Conservation (phyloP, 371 early-diverging fungal genomes). For the Fennellomyces sp. region DNA sequence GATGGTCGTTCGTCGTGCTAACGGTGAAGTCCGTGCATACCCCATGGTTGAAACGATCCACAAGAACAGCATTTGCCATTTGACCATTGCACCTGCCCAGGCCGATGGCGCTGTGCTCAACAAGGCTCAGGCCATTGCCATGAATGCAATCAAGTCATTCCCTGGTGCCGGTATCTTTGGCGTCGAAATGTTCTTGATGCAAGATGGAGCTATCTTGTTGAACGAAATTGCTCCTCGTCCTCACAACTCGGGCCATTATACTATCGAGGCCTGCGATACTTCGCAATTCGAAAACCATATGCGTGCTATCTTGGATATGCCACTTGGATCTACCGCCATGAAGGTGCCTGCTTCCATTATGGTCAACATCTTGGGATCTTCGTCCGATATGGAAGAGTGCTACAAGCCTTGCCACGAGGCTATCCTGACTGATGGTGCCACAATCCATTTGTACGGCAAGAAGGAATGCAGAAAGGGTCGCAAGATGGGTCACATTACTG, state of each 20-base stretch:
- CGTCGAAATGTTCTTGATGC: constrained; percentile 94
- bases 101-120: constrained; percentile 75
- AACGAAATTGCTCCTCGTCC: constrained; percentile 98
- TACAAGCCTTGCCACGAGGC: constrained; percentile 72
- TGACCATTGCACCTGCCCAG: constrained; percentile 95
- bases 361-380: constrained; percentile 91
- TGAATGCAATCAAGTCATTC: constrained; percentile 77
- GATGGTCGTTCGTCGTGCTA: constrained; percentile 89
- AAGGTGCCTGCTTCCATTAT: constrained; percentile 92
- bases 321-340: constrained; percentile 88
- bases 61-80: constrained; percentile 91
- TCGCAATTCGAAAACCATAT: constrained; percentile 97
- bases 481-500: constrained; percentile 97
- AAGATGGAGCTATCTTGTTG: constrained; percentile 79
- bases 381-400: constrained; percentile 58
- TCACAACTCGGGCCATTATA: constrained; percentile 98
- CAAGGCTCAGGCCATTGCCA: constrained; percentile 80
- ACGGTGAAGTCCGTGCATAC: constrained; percentile 82
- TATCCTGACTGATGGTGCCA: constrained; percentile 79
- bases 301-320: constrained; percentile 90
- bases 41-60: constrained; percentile 96
- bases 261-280: constrained; percentile 95
- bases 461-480: constrained; percentile 82
- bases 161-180: constrained; percentile 94
- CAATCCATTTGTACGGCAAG: constrained; percentile 95